Conservation (phyloP, 2,329 filamentous ascomycete genomes). For the Diaporthe ampelina region DNA sequence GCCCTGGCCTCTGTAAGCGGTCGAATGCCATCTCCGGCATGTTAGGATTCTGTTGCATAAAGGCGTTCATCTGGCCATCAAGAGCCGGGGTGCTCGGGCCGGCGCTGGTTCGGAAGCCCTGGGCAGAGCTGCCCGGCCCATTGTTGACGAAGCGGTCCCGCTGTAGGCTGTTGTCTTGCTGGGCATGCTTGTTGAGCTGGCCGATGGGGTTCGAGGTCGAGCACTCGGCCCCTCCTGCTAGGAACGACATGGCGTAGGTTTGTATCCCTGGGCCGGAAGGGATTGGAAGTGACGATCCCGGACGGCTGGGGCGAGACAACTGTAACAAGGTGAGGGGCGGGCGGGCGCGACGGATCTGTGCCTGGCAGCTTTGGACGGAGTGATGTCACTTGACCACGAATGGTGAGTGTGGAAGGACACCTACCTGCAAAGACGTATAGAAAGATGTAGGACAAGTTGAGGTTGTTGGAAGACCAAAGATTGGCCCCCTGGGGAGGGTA, state of each 20-base stretch:
- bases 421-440: neutral
- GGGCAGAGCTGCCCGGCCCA: conserved; percentile 62
- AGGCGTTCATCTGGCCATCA: conserved; percentile 82
- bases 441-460: neutral
- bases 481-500: neutral
- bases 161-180: conserved; percentile 95
- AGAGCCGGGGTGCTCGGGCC: conserved; percentile 34
- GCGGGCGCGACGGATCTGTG: neutral
- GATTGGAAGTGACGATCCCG: conserved; percentile 1
- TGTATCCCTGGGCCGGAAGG: neutral
- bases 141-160: conserved; percentile 87
- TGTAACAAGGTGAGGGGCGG: neutral
- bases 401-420: neutral
- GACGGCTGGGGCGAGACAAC: neutral
- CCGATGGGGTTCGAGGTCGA: conserved; percentile 96
- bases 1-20: conserved; percentile 47
- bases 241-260: conserved; percentile 82
- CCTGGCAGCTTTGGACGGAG: neutral
- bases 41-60: conserved; percentile 82
- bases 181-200: conserved; percentile 97
- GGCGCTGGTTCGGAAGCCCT: conserved; percentile 38
- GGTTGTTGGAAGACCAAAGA: neutral
- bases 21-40: conserved; percentile 69
- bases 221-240: conserved; percentile 90
- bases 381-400: neutral